Evolutionary conservation across 805 yeast species (phyloP), one percentile per base, ranked within the genome.

Genomic region (Sugiyamaella americana): DNA sequence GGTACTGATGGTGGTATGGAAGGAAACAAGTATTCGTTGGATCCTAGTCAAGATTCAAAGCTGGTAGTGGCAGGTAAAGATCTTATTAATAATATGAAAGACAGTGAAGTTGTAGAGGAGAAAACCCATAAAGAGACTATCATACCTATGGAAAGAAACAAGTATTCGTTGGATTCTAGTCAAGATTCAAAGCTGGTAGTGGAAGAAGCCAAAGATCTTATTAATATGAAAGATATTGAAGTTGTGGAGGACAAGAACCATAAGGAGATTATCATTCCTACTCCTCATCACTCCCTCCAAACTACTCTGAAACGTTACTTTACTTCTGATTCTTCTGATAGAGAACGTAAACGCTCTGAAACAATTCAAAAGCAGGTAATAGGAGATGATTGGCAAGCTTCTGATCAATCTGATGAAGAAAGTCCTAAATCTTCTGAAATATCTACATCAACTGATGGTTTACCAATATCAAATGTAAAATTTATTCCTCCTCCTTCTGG

Each of bases 231-330:
- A 26, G 32, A 8, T 13, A 8, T 8, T 8, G 11, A 26, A 13
- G 32, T 26, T 8, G 32, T 13, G 8, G 8, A 8, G 32, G 32
- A 8, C 11, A 13, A 13, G 8, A 26, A 26, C 13, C 11, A 26
- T 13, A 8, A 13, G 32, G 32, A 26, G 13, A n/a, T n/a, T n/a
- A n/a, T n/a, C n/a, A n/a, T n/a, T n/a, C n/a, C n/a, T n/a, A n/a
- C n/a, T n/a, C n/a, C n/a, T n/a, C n/a, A n/a, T n/a, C n/a, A n/a
- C n/a, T n/a, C n/a, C n/a, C n/a, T n/a, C n/a, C 57, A 51, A 42
- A 17, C 50, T 2, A 51, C 56, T 11, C 35, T 48, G 10, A 51
- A 46, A 17, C 34, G 46, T 20, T 50, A 37, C 30, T 30, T 37
- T 37, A 26, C 40, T 16, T 21, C 18, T 8, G 38, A 35, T 26